Conservation (phyloP, 176 grass and related monocot genomes). For the Melocanna baccifera region DNA sequence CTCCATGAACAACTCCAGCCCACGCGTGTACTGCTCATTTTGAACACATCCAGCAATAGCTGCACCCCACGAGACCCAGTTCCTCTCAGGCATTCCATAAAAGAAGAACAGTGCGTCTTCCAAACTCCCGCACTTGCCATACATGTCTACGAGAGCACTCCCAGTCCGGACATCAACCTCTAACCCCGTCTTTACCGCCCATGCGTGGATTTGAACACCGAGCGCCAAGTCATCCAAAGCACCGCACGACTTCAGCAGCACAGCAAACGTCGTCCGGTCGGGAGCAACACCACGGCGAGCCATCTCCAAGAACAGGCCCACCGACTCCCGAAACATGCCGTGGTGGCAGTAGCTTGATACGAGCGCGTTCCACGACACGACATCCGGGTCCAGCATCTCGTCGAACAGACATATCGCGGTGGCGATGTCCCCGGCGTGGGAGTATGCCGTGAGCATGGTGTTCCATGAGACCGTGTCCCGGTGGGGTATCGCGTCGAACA, state of each 20-base stretch:
- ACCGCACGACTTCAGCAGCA: slow-evolving; percentile 61
- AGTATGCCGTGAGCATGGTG: slow-evolving; percentile 54
- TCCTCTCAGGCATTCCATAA: slow-evolving; percentile 61
- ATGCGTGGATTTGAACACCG: slow-evolving; percentile 56
- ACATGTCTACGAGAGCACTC: slow-evolving; percentile 75
- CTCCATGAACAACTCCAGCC: slow-evolving; percentile 61
- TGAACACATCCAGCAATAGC: slow-evolving; percentile 56
- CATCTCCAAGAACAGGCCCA: slow-evolving; percentile 61
- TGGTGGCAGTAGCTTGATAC: slow-evolving; percentile 50
- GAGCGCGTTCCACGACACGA: slow-evolving; percentile 71
- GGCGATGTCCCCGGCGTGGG: slow-evolving; percentile 22
- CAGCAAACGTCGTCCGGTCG: slow-evolving; percentile 50
- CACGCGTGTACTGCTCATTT: slow-evolving; percentile 47
- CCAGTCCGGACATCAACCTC: slow-evolving; percentile 50
- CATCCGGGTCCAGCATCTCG: slow-evolving; percentile 54
- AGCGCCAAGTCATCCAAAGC: slow-evolving; percentile 42
- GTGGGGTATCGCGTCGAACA: slow-evolving; percentile 57
- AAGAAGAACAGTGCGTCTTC: slow-evolving; percentile 56
- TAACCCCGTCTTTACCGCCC: slow-evolving; percentile 53
- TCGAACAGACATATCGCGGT: slow-evolving; percentile 36
- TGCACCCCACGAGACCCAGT: slow-evolving; percentile 78
- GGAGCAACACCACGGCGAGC: slow-evolving; percentile 17
- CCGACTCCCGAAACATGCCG: slow-evolving; percentile 30
- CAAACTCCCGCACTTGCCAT: slow-evolving; percentile 72
- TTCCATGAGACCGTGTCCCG: slow-evolving; percentile 74